Conservation (phyloP, 225 moss, liverwort and hornwort genomes). For the Bryum argenteum region DNA sequence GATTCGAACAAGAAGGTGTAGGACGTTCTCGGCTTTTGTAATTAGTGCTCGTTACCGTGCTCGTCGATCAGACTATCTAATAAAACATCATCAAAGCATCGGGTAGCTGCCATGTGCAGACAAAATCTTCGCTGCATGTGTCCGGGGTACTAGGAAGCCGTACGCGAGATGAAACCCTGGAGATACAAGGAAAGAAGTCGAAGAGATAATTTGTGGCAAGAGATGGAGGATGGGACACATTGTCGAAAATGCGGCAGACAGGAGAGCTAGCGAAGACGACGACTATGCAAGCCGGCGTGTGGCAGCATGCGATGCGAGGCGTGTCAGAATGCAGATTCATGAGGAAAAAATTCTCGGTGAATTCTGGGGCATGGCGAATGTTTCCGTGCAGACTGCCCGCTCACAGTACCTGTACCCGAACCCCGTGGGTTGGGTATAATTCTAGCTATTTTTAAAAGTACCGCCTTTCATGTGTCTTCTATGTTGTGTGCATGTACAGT, state of each 20-base stretch:
- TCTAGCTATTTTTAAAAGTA: not conserved
- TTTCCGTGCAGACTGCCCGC: conserved; percentile 29
- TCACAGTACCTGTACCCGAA: too few relatives aligned
- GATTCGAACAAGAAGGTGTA: too few relatives aligned
- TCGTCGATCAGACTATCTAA: too few relatives aligned
- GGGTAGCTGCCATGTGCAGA: too few relatives aligned
- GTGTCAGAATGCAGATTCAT: not conserved
- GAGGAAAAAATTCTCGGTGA: conserved; percentile 23
- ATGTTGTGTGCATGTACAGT: not conserved
- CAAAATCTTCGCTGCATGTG: too few relatives aligned
- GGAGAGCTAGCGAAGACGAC: conserved; percentile 21
- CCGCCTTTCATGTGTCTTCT: not conserved
- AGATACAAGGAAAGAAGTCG: conserved; percentile 2
- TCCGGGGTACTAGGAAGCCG: too few relatives aligned
- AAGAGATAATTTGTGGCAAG: not conserved
- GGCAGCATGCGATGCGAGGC: conserved; percentile 29
- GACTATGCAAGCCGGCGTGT: conserved; percentile 42
- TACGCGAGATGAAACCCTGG: too few relatives aligned
- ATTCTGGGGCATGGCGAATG: not conserved
- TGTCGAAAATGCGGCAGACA: not conserved
- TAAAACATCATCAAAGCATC: too few relatives aligned
- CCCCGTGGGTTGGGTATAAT: too few relatives aligned
- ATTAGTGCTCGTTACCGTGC: too few relatives aligned
- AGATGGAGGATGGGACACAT: conserved; percentile 18
- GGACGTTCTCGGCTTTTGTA: too few relatives aligned